These are phyloP conservation scores for Cladophialophora bantiana DNA, from an alignment of 2,329 filamentous ascomycete genomes.

Conservation along the genomic window DNA sequence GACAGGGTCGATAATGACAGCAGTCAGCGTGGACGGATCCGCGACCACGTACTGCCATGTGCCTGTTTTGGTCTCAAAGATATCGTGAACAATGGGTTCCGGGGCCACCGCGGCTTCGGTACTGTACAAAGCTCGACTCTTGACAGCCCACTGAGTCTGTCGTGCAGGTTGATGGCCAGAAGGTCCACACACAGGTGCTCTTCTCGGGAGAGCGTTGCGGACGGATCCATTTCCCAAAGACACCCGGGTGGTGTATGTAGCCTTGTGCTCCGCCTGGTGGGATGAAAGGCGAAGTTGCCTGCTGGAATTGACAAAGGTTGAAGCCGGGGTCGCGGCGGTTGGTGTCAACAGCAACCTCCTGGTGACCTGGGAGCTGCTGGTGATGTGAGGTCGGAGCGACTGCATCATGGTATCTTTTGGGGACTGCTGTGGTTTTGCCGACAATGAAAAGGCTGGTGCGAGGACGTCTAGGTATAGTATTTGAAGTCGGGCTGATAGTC, in stretches of 20 bases:
- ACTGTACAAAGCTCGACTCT: conserved; percentile 8
- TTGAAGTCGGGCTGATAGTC: background rate
- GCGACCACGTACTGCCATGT: conserved; percentile 70
- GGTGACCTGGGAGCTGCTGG: background rate
- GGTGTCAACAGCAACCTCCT: background rate
- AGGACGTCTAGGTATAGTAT: conserved; percentile 3
- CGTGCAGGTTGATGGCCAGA: background rate
- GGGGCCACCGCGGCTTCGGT: background rate
- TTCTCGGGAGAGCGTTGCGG: background rate
- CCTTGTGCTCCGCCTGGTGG: background rate
- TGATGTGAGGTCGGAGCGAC: background rate
- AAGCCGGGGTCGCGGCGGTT: background rate
- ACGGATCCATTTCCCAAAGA: background rate
- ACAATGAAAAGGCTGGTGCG: background rate
- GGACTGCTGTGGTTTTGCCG: background rate
- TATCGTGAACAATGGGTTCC: conserved; percentile 33
- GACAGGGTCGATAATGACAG: conserved; percentile 69
- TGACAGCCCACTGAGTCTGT: background rate
- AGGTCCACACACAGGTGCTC: background rate
- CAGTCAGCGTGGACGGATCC: conserved; percentile 57
- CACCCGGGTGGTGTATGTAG: conserved; percentile 3
- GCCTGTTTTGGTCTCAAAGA: conserved; percentile 53
- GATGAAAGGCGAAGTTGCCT: background rate
- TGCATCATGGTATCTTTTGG: background rate
- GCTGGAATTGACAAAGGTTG: conserved; percentile 3